phyloP scores from a whole-genome alignment of 768 basidiomycete genomes.

The Hericium coralloides region DNA sequence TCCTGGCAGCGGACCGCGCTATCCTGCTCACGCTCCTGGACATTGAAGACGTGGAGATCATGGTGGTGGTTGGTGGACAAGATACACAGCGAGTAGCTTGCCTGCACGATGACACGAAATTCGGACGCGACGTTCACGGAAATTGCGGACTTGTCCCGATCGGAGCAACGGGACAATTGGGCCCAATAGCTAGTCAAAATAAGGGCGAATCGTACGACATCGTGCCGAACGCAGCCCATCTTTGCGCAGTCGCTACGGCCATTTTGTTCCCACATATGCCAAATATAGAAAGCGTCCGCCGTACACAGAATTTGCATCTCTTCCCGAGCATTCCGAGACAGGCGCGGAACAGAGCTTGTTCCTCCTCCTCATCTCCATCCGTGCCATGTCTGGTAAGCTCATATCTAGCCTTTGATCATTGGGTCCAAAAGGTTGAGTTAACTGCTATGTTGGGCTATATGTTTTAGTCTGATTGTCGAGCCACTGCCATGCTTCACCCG shows the following conservation, averaged over 20 bases:
- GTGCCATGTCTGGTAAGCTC: not conserved
- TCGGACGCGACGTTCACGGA: constrained; percentile 1
- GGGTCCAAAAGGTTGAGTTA: not conserved
- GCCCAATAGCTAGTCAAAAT: too few species aligned
- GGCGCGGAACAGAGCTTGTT: not conserved
- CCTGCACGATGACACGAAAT: not conserved
- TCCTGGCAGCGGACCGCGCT: constrained; percentile 7
- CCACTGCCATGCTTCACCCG: not conserved
- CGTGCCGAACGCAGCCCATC: too few species aligned
- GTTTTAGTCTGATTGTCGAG: not conserved
- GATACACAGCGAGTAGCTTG: not conserved
- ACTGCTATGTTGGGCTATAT: not conserved
- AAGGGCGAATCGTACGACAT: too few species aligned
- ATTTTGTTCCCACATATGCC: too few species aligned
- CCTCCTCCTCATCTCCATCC: not conserved
- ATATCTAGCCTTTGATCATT: not conserved
- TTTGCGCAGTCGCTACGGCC: too few species aligned
- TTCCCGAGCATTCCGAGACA: not conserved
- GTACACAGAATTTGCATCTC: not conserved
- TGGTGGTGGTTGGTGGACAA: not conserved
- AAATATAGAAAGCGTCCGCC: not conserved
- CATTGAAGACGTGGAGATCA: not conserved
- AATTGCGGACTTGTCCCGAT: not conserved
- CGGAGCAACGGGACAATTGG: not conserved
- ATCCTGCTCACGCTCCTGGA: constrained; percentile 7